A percentile compares a stretch with the other conserved stretches of the same genome.
Evolutionary conservation across 805 yeast genomes (phyloP).

Genomic region (Nadsonia fulvescens): DNA sequence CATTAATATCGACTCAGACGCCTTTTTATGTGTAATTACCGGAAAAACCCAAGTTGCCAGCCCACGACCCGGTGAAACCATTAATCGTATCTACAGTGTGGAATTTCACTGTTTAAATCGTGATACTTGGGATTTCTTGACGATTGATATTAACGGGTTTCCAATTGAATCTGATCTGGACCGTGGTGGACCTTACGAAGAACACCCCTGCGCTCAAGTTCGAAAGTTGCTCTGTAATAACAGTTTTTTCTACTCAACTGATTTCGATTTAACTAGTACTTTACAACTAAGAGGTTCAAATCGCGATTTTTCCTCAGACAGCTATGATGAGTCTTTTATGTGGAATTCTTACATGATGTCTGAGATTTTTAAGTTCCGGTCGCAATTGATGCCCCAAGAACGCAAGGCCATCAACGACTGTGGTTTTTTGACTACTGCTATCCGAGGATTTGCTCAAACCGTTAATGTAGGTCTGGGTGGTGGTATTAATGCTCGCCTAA

Average conservation of each 20-base stretch:
- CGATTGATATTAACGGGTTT: slow-evolving; percentile 49
- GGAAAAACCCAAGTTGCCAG: slow-evolving; percentile 61
- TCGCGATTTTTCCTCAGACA: slow-evolving; percentile 12
- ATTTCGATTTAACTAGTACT: slow-evolving; percentile 80
- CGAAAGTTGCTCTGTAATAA: slow-evolving; percentile 69
- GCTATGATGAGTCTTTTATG: slow-evolving; percentile 77
- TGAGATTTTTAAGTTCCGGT: slow-evolving; percentile 58
- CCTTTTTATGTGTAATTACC: slow-evolving; percentile 64
- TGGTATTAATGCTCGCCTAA: slow-evolving; percentile 28
- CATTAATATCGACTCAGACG: slow-evolving; percentile 46
- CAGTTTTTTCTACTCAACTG: slow-evolving; percentile 79
- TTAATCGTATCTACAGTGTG: slow-evolving; percentile 65
- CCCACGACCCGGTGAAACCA: slow-evolving; percentile 65
- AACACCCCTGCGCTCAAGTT: slow-evolving; percentile 73
- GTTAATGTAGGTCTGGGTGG: slow-evolving; percentile 22
- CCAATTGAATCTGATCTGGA: slow-evolving; percentile 28
- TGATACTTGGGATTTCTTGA: slow-evolving; percentile 64
- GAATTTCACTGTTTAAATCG: slow-evolving; percentile 67
- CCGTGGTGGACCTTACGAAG: slow-evolving; percentile 16
- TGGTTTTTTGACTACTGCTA: slow-evolving; percentile 76
- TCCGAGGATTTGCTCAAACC: slow-evolving; percentile 89
- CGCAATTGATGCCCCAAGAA: slow-evolving; percentile 43
- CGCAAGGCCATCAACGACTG: slow-evolving; percentile 50
- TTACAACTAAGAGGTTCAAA: slow-evolving; percentile 31
- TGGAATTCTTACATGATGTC: slow-evolving; percentile 90